phyloP scores from a whole-genome alignment of 768 basidiomycete species.

The Lactarius tabidus region DNA sequence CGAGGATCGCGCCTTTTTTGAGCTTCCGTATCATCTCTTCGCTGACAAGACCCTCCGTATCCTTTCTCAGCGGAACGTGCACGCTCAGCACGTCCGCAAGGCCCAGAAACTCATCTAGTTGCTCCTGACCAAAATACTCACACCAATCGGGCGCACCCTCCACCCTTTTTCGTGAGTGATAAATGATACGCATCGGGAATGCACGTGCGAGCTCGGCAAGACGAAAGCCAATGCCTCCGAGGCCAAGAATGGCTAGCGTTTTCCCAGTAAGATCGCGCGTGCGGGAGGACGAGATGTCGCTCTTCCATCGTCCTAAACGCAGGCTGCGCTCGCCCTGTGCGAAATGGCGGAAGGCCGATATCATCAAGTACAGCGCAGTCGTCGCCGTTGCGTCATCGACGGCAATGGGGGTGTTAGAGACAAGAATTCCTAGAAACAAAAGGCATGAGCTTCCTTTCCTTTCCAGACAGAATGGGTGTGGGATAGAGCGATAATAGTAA shows the following conservation, averaged over 20 bases:
- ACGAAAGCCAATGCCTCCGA: slow-evolving; percentile 72
- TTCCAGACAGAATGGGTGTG: neutral
- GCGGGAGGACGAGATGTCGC: slow-evolving; percentile 41
- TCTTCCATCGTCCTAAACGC: slow-evolving; percentile 59
- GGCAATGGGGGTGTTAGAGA: slow-evolving; percentile 87
- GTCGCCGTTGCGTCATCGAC: slow-evolving; percentile 92
- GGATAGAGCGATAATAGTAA: neutral
- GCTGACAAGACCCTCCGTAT: slow-evolving; percentile 71
- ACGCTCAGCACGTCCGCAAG: slow-evolving; percentile 81
- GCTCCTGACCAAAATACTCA: slow-evolving; percentile 64
- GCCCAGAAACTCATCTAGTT: slow-evolving; percentile 56
- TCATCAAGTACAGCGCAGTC: slow-evolving; percentile 76
- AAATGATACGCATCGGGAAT: slow-evolving; percentile 88
- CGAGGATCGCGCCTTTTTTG: slow-evolving; percentile 72
- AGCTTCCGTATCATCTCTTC: slow-evolving; percentile 72
- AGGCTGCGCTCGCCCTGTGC: slow-evolving; percentile 57
- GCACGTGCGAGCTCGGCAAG: slow-evolving; percentile 68
- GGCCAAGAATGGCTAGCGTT: slow-evolving; percentile 69
- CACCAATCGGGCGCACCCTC: slow-evolving; percentile 65
- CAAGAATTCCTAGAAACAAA: slow-evolving; percentile 51
- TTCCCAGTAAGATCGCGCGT: slow-evolving; percentile 64
- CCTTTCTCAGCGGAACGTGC: slow-evolving; percentile 72
- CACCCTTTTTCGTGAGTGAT: slow-evolving; percentile 62
- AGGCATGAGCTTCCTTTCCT: neutral
- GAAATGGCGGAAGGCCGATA: slow-evolving; percentile 74